These are phyloP conservation scores for Catharanthus roseus DNA, from an alignment of 257 asterid genomes.

Conservation along the genomic window DNA sequence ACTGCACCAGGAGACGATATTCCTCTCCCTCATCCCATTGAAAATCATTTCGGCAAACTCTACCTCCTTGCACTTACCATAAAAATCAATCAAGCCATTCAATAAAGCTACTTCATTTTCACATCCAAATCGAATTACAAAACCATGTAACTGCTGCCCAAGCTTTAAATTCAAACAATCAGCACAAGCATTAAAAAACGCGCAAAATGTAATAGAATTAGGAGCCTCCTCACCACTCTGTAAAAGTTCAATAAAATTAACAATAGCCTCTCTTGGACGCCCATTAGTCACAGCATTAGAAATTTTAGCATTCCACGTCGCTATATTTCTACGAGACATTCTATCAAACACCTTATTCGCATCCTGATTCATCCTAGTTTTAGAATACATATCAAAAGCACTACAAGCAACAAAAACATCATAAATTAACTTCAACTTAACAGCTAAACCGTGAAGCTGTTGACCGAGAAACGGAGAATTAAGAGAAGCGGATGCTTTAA, in stretches of 20 bases:
- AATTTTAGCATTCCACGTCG: constrained; percentile 82
- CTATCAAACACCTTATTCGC: constrained; percentile 68
- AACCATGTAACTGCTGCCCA: constrained; percentile 71
- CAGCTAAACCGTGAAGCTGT: constrained; percentile 66
- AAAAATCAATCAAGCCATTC: constrained; percentile 75
- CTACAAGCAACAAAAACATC: constrained; percentile 82
- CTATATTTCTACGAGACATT: constrained; percentile 62
- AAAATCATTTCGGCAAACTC: constrained; percentile 49
- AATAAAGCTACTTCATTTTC: constrained; percentile 51
- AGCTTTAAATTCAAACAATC: constrained; percentile 43
- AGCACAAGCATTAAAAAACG: constrained; percentile 70
- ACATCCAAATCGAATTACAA: constrained; percentile 47
- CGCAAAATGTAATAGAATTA: constrained; percentile 73
- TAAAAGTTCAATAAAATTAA: constrained; percentile 49
- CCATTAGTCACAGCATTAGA: constrained; percentile 60
- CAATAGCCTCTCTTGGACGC: constrained; percentile 38
- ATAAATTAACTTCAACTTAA: constrained; percentile 33
- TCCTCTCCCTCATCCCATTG: constrained; percentile 40
- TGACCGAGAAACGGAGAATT: constrained; percentile 41
- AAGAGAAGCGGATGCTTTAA: constrained; percentile 61
- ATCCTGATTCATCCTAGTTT: constrained; percentile 29
- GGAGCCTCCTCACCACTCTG: constrained; percentile 39
- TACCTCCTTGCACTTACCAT: constrained; percentile 61
- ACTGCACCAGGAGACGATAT: constrained; percentile 79
- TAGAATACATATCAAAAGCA: constrained; percentile 72